phyloP scores from a whole-genome alignment of 2,329 filamentous ascomycete genomes.

The Amesomyces nigricolor region DNA sequence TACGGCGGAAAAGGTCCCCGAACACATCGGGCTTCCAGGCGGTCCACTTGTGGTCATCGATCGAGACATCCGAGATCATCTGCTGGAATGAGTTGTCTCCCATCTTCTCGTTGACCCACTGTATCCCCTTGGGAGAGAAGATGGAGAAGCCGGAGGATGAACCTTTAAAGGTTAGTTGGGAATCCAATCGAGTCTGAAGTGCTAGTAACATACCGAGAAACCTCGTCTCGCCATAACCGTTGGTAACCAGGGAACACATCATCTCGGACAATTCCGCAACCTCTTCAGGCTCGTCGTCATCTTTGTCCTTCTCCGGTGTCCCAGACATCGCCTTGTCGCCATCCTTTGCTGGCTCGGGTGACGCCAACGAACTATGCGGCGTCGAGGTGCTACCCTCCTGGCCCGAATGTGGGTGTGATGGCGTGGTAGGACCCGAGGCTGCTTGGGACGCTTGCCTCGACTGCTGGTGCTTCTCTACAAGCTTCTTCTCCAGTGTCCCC shows the following conservation, averaged over 20 bases:
- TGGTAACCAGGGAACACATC: slow-evolving; percentile 98
- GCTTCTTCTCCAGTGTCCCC: slow-evolving; percentile 75
- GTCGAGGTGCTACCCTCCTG: slow-evolving; percentile 42
- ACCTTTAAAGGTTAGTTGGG: slow-evolving; percentile 44
- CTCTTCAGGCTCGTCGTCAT: slow-evolving; percentile 62
- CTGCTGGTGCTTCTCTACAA: slow-evolving; percentile 51
- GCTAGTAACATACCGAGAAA: slow-evolving; percentile 69
- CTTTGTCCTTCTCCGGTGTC: slow-evolving; percentile 35
- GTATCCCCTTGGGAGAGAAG: slow-evolving; percentile 94
- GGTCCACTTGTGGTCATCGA: slow-evolving; percentile 92
- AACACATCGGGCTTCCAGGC: slow-evolving; percentile 99
- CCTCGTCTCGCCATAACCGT: slow-evolving; percentile 87
- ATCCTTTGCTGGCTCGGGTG: slow-evolving; percentile 44
- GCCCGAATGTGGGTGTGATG: slow-evolving; percentile 42
- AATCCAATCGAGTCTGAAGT: slow-evolving; percentile 4
- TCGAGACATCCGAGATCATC: slow-evolving; percentile 87
- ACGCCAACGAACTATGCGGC: slow-evolving; percentile 50
- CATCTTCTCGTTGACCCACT: slow-evolving; percentile 97
- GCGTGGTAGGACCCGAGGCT: slow-evolving; percentile 47
- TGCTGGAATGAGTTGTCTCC: slow-evolving; percentile 92
- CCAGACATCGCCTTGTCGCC: slow-evolving; percentile 37
- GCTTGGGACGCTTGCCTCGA: slow-evolving; percentile 46
- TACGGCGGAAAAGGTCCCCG: slow-evolving; percentile 80
- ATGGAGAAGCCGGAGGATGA: slow-evolving; percentile 98
- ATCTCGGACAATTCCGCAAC: slow-evolving; percentile 90